Conservation (phyloP, 257 asterid genomes). For the Salvia splendens region DNA sequence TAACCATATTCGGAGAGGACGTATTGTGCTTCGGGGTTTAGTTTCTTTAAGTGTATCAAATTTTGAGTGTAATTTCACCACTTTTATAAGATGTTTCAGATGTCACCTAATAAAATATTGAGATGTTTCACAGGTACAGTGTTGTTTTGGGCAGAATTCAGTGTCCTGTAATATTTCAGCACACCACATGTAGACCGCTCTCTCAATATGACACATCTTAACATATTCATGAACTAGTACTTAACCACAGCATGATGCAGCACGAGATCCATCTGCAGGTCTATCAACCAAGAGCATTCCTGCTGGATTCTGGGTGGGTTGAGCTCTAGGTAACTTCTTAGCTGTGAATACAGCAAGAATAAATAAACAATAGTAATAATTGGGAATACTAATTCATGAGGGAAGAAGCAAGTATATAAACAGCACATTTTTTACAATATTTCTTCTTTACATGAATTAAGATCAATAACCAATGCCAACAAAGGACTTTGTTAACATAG, state of each 20-base stretch:
- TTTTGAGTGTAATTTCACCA: too few species aligned
- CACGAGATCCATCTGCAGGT: slow-evolving; percentile 61
- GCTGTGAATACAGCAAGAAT: slow-evolving; percentile 45
- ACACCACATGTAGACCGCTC: too few species aligned
- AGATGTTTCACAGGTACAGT: too few species aligned
- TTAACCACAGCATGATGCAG: slow-evolving; percentile 64
- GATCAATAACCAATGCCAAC: slow-evolving; percentile 5
- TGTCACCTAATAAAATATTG: too few species aligned
- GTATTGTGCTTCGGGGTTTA: too few species aligned
- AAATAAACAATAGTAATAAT: background rate
- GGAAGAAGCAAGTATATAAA: background rate
- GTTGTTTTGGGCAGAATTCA: too few species aligned
- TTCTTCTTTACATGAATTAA: background rate
- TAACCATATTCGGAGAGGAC: too few species aligned
- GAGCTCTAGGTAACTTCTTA: slow-evolving; percentile 72
- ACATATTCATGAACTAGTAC: too few species aligned
- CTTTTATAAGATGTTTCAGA: too few species aligned
- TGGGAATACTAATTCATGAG: background rate
- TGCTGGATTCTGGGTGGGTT: slow-evolving; percentile 63
- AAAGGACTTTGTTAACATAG: background rate
- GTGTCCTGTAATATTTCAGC: too few species aligned
- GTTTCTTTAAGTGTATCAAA: too few species aligned
- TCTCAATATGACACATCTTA: too few species aligned
- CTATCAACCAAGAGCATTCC: slow-evolving; percentile 82
- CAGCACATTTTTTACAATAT: background rate